Evolutionary conservation across 2,329 filamentous ascomycete species (phyloP).

Genomic region (Alternaria hordeiaustralica): DNA sequence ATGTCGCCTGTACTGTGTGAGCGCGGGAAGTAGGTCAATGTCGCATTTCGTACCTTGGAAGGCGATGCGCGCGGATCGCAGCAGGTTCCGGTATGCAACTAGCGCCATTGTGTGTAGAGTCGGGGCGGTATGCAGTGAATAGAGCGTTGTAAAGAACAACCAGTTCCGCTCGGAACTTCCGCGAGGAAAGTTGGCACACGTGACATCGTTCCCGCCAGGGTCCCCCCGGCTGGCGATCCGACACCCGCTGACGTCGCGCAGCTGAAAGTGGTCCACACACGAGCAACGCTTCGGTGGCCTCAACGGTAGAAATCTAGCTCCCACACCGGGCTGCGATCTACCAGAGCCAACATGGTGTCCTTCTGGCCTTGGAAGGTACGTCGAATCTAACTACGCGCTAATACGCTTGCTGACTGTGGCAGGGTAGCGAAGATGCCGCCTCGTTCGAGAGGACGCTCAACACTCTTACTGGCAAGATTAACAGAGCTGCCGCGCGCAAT

Average conservation of each 20-base stretch:
- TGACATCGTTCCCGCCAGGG: constrained; percentile 22
- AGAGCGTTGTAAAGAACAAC: background rate
- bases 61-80: constrained; percentile 81
- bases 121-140: background rate
- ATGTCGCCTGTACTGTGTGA: constrained; percentile 66
- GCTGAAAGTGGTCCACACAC: constrained; percentile 20
- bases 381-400: background rate
- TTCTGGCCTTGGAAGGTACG: constrained; percentile 71
- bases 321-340: constrained; percentile 35
- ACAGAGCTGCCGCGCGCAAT: constrained; percentile 73
- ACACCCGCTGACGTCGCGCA: constrained; percentile 32
- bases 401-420: constrained; percentile 18
- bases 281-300: constrained; percentile 36
- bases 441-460: constrained; percentile 93
- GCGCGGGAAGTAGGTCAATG: background rate
- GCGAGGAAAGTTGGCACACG: constrained; percentile 30
- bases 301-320: constrained; percentile 28
- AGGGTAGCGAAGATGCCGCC: constrained; percentile 84
- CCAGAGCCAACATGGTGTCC: constrained; percentile 68
- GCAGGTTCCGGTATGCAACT: constrained; percentile 78
- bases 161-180: constrained; percentile 16
- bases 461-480: constrained; percentile 81
- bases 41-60: constrained; percentile 71
- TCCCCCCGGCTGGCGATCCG: constrained; percentile 31
- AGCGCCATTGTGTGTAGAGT: constrained; percentile 63